Evolutionary conservation across 371 early-diverging fungal species (phyloP), one percentile per base, ranked within the genome.

Genomic region (Lichtheimia ornata): DNA sequence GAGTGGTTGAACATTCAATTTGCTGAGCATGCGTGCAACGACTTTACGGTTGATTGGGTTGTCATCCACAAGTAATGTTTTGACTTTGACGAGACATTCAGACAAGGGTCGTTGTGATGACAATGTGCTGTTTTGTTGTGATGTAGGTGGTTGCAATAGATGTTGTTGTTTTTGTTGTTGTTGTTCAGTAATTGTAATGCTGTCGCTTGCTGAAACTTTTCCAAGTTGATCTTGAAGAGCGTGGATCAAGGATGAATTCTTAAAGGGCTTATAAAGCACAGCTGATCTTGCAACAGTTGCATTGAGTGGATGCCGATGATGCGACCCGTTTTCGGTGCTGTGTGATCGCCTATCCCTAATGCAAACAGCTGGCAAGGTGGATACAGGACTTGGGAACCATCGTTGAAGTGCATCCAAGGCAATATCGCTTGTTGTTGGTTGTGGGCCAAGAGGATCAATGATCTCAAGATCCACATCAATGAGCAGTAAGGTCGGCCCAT

Each of bases 1-100:
- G 1, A 63, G 62, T 11, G 63, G 61, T 12, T 47, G 22, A n/a
- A 59, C 17, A n/a, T 53, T 62, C 44, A 66, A 56, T 30, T 62
- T 62, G 28, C n/a, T 55, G 18, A 82, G 57, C 81, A 82, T 77
- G 44, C 74, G 71, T 11, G 74, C 60, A 43, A 77, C 62, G 4
- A 83, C 84, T 59, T 76, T 79, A 9, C 73, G 66, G 53, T 84
- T 84, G 45, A 84, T 71, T 1, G 82, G 78, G 50, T 84, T 84
- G 53, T 84, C 84, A 47, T 84, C 84, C 0, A 82, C 84, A 0
- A 84, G 67, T 50, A 84, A 43, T 0, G 78, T 76, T 30, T 58
- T 68, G 1, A 35, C 35, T 2, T 35, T 6, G 11, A 35, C 35
- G 35, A 51, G 51, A 51, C 14, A 51, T 18, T 40, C 54, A 4